These are phyloP conservation scores for Linderniella brevidens DNA, from an alignment of 257 asterid genomes.

Conservation along the genomic window DNA sequence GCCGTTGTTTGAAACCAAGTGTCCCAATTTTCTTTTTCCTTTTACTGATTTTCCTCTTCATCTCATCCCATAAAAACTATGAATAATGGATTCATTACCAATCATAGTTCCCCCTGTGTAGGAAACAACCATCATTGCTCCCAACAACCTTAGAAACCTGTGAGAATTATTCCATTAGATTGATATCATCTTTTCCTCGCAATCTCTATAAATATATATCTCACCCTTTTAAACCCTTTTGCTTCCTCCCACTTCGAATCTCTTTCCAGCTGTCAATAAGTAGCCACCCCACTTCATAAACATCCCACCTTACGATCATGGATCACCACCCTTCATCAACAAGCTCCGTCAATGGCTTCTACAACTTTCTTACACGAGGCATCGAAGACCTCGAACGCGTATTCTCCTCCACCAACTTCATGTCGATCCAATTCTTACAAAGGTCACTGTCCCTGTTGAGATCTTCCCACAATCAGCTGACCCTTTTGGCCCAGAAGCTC, in stretches of 20 bases:
- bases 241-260: background rate
- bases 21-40: constrained; percentile 5
- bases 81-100: constrained; percentile 64
- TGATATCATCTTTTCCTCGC: constrained; percentile 11
- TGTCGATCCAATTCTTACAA: constrained; percentile 81
- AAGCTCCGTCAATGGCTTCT: constrained; percentile 78
- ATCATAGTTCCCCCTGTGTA: constrained; percentile 73
- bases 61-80: constrained; percentile 41
- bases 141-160: constrained; percentile 75
- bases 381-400: constrained; percentile 70
- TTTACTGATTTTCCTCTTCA: constrained; percentile 9
- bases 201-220: constrained; percentile 27
- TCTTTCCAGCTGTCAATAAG: constrained; percentile 1
- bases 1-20: background rate
- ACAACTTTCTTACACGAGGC: constrained; percentile 56
- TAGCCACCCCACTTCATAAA: no score
- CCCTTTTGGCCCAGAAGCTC: constrained; percentile 63
- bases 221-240: constrained; percentile 9
- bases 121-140: constrained; percentile 94
- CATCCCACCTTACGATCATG: background rate
- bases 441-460: constrained; percentile 50
- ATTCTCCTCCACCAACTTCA: constrained; percentile 52
- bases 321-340: constrained; percentile 46
- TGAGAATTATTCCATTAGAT: constrained; percentile 29
- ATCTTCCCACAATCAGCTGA: constrained; percentile 65